These are phyloP conservation scores for Picochlorum sp. DNA, from an alignment of 139 green algal genomes.

Conservation along the genomic window DNA sequence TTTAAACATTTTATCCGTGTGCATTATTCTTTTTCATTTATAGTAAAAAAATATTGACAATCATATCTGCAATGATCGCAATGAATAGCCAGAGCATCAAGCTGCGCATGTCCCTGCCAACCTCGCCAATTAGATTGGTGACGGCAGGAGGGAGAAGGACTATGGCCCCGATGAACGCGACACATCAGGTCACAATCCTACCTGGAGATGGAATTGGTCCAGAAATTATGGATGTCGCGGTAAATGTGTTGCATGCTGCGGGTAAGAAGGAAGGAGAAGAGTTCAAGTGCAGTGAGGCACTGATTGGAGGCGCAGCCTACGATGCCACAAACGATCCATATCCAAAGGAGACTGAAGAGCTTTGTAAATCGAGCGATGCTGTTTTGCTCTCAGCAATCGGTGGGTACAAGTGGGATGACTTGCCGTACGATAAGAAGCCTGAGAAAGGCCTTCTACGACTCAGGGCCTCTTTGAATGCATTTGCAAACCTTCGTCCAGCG, in stretches of 20 bases:
- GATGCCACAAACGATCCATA: slow-evolving; percentile 79
- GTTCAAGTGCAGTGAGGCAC: slow-evolving; percentile 71
- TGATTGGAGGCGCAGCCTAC: slow-evolving; percentile 92
- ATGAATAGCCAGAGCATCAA: too few species aligned
- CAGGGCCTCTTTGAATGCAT: slow-evolving; percentile 77
- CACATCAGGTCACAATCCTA: slow-evolving; percentile 75
- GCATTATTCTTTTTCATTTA: too few species aligned
- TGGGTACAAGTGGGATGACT: slow-evolving; percentile 97
- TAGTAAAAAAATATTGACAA: too few species aligned
- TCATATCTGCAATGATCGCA: too few species aligned
- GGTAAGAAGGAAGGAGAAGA: slow-evolving; percentile 46
- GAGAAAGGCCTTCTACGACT: slow-evolving; percentile 89
- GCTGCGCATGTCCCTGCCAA: too few species aligned
- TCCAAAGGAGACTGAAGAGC: slow-evolving; percentile 70
- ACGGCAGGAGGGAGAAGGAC: background rate
- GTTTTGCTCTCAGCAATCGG: slow-evolving; percentile 91
- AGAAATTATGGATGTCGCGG: slow-evolving; percentile 85
- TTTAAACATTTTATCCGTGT: too few species aligned
- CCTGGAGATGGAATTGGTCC: slow-evolving; percentile 95
- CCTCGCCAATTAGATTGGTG: too few species aligned
- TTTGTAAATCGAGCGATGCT: slow-evolving; percentile 73
- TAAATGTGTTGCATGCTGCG: slow-evolving; percentile 61
- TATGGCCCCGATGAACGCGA: slow-evolving; percentile 5
- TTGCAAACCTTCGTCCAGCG: slow-evolving; percentile 96
- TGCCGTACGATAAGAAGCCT: slow-evolving; percentile 66